Evolutionary conservation across 1,139 yeast species (phyloP).

Genomic region (Dujonia santamariae): DNA sequence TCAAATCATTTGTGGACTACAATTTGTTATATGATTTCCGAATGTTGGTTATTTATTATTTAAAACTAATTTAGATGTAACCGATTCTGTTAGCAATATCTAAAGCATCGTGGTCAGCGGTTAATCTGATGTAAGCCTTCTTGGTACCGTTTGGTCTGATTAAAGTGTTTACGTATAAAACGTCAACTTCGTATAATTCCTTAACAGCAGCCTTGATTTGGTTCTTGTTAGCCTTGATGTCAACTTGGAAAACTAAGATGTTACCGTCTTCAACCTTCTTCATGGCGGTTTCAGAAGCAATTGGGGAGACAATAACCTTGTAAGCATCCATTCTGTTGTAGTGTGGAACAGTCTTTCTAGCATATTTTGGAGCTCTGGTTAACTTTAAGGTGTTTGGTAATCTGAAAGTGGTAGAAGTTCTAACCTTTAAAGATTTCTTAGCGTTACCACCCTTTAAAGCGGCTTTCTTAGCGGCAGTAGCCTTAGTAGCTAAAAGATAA

Average conservation of each 20-base stretch:
- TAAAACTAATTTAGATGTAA: constrained; percentile 64
- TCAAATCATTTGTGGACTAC: too few species aligned
- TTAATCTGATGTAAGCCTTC: constrained; percentile 99
- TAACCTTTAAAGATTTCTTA: constrained; percentile 86
- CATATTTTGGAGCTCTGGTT: constrained; percentile 93
- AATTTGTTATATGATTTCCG: too few species aligned
- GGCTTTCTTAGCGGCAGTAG: constrained; percentile 98
- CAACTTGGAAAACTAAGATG: constrained; percentile 98
- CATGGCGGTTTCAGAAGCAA: constrained; percentile 98
- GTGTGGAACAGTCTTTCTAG: constrained; percentile 95
- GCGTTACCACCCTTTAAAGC: constrained; percentile 97
- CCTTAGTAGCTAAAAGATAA: constrained; percentile 54
- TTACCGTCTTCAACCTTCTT: constrained; percentile 99
- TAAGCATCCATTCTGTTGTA: constrained; percentile 95
- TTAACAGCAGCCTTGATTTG: constrained; percentile 98
- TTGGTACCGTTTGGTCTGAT: constrained; percentile 99
- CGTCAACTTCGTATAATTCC: constrained; percentile 97
- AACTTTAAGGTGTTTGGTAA: constrained; percentile 96
- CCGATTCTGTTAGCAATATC: constrained; percentile 99
- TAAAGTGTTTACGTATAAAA: constrained; percentile 90
- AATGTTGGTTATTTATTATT: too few species aligned
- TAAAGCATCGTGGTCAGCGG: constrained; percentile 99
- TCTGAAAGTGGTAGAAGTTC: constrained; percentile 95
- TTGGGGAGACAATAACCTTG: constrained; percentile 93
- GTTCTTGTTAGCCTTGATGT: constrained; percentile 94